These are phyloP conservation scores for Dimargaris cristalligena DNA, from an alignment of 192 early-diverging fungal species.

Conservation along the genomic window DNA sequence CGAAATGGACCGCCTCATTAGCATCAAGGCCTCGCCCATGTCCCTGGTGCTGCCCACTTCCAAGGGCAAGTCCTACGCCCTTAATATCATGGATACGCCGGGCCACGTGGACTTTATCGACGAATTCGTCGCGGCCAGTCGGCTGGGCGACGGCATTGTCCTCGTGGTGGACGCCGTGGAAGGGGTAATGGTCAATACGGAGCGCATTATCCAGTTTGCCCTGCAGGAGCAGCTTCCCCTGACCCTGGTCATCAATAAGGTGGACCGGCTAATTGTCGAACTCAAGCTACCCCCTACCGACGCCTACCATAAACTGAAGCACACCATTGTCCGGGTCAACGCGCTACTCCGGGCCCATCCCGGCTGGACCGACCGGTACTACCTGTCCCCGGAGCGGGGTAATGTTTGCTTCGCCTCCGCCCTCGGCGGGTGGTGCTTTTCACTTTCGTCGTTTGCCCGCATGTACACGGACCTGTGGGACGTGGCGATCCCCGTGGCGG, in stretches of 20 bases:
- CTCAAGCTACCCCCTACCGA: slow-evolving; percentile 89
- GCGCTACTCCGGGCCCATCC: slow-evolving; percentile 36
- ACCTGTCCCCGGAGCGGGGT: slow-evolving; percentile 81
- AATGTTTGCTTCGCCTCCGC: slow-evolving; percentile 91
- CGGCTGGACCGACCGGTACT: slow-evolving; percentile 14
- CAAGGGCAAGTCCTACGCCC: slow-evolving; percentile 68
- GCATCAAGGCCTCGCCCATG: slow-evolving; percentile 89
- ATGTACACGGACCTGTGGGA: slow-evolving; percentile 70
- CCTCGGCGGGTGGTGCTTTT: slow-evolving; percentile 87
- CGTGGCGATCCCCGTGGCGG: slow-evolving; percentile 33
- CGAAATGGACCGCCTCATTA: slow-evolving; percentile 75
- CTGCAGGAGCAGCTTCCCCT: slow-evolving; percentile 63
- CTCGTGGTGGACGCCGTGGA: slow-evolving; percentile 92
- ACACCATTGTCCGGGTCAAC: slow-evolving; percentile 95
- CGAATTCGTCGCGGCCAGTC: slow-evolving; percentile 71
- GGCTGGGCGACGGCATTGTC: slow-evolving; percentile 78
- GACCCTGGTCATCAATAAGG: slow-evolving; percentile 89
- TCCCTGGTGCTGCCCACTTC: slow-evolving; percentile 75
- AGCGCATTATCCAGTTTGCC: slow-evolving; percentile 65
- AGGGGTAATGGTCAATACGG: slow-evolving; percentile 91
- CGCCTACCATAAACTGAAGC: slow-evolving; percentile 90
- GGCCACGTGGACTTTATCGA: slow-evolving; percentile 94
- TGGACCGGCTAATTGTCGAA: slow-evolving; percentile 94
- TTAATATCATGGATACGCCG: slow-evolving; percentile 90
- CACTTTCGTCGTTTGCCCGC: slow-evolving; percentile 77